Evolutionary conservation across 345 rosid species (phyloP).

Genomic region (Dovyalis caffra): DNA sequence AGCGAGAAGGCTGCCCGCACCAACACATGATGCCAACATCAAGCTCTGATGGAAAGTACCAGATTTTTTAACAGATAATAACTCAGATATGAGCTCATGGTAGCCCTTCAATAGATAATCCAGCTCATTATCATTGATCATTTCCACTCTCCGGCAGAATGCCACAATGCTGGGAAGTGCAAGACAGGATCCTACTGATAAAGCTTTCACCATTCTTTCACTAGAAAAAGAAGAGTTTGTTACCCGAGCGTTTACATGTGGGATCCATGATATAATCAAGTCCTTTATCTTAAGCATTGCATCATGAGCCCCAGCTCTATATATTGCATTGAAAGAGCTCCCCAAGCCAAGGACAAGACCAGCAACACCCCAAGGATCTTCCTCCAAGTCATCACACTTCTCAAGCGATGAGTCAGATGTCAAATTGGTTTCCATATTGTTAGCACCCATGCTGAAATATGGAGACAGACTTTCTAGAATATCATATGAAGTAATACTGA

Average conservation of each 20-base stretch:
- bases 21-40: conserved; percentile 75
- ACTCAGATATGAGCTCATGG: conserved; percentile 62
- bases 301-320: conserved; percentile 73
- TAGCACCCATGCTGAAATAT: conserved; percentile 36
- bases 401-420: conserved; percentile 41
- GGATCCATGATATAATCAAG: conserved; percentile 77
- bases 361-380: conserved; percentile 90
- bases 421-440: conserved; percentile 28
- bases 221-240: conserved; percentile 32
- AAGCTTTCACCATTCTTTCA: conserved; percentile 43
- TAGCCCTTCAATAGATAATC: conserved; percentile 53
- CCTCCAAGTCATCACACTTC: conserved; percentile 57
- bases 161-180: conserved; percentile 67
- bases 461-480: conserved; percentile 47
- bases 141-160: conserved; percentile 78
- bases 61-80: conserved; percentile 54
- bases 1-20: conserved; percentile 77
- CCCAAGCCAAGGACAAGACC: conserved; percentile 91
- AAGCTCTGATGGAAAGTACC: conserved; percentile 63
- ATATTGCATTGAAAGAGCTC: conserved; percentile 64
- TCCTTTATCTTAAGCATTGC: conserved; percentile 62
- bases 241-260: conserved; percentile 41
- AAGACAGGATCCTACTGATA: conserved; percentile 80
- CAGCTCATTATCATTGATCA: conserved; percentile 59
- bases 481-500: conserved; percentile 44